Base-by-base conservation (phyloP, 2,329 filamentous ascomycete genomes). In the Chaetothyriales sp. region DNA sequence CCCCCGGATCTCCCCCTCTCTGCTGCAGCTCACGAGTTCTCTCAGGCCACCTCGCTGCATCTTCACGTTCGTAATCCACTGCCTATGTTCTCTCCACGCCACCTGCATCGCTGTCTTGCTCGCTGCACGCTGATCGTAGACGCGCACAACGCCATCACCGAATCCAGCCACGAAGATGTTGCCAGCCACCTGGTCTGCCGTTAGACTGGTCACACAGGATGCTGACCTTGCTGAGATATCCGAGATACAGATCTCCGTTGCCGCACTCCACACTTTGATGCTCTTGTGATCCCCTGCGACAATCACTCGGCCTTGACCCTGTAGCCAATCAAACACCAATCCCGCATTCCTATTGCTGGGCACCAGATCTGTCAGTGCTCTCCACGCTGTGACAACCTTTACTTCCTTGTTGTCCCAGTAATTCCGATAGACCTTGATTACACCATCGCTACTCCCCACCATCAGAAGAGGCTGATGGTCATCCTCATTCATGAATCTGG, bases 301-400 rank as follows among this genome's bases (percentile, higher is more conserved):
- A n/a, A 98, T 76, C 6, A 94, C 83, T 54, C 87, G 86, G 6
- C 92, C 92, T 59, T 87, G 86, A n/a, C 93, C 89, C 69, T 98
- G 92, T 65, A 96, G 90, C 92, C 92, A 98, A 66, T 98, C 90
- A 64, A 96, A 93, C 22, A 96, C 90, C 68, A 98, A 83, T 19
- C 92, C 92, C 1, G 89, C 89, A 65, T 95, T 94, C 62, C 89
- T 84, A 61, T 90, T 95, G 65, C 86, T 94, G 3, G 89, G 87
- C 5, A 96, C 84, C 64, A 96, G 84, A 67, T 98, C 87, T 10
- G 87, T 94, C 53, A 98, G 70, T 3, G 92, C 92, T 46, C 92
- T 81, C 80, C 93, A 96, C 18, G 87, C 79, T 0, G 90, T 88
- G 2, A 93, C 88, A 26, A 98, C 77, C 68, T 94, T 85, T 25